Conservation (phyloP, 345 rosid species). For the Erysimum cheiranthoides region DNA sequence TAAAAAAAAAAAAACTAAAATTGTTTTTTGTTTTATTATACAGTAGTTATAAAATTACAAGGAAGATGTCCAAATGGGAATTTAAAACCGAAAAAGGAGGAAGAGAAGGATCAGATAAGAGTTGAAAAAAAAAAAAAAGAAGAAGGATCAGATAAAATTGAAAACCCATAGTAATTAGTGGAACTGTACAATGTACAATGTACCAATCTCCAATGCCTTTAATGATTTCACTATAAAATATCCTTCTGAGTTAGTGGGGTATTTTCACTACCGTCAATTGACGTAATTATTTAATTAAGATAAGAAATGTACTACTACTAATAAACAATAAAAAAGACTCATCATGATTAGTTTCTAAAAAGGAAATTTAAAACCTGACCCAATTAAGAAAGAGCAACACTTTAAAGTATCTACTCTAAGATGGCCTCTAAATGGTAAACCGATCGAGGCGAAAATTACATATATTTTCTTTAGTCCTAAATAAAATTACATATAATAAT, state of each 20-base stretch:
- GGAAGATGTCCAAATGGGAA: background rate
- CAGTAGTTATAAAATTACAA: background rate
- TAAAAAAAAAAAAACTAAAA: no score
- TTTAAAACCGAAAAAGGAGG: background rate
- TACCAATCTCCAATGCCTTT: conserved; percentile 22
- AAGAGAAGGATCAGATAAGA: conserved; percentile 17
- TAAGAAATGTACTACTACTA: conserved; percentile 6
- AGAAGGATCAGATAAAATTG: no score
- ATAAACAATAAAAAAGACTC: conserved; percentile 7
- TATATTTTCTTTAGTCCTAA: background rate
- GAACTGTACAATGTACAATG: conserved; percentile 13
- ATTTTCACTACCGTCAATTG: conserved; percentile 17
- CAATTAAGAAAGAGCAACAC: conserved; percentile 31
- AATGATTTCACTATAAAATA: conserved; percentile 8
- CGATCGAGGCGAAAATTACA: background rate
- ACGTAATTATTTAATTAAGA: conserved; percentile 10
- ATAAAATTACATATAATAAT: no score
- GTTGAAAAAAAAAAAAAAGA: background rate
- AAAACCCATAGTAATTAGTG: conserved; percentile 16
- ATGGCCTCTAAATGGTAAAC: background rate
- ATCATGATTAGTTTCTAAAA: conserved; percentile 37
- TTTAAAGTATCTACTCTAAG: background rate
- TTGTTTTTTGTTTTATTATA: background rate
- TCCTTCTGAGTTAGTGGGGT: conserved; percentile 22
- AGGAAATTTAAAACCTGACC: conserved; percentile 36